Evolutionary conservation across 768 basidiomycete species (phyloP).

Genomic region (Hebeloma cylindrosporum): DNA sequence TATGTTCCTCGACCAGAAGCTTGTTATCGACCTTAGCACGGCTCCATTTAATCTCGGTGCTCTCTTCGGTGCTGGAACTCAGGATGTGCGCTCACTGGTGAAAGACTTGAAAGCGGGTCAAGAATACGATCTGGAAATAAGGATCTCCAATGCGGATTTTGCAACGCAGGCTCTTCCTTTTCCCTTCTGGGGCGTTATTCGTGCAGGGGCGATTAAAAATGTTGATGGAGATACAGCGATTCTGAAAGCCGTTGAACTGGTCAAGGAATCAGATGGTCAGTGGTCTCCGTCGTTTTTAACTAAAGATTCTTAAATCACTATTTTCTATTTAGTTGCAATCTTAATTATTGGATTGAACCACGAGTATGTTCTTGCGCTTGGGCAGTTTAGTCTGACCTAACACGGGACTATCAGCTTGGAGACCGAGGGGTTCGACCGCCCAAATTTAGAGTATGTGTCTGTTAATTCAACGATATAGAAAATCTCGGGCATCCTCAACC

Average conservation of each 20-base stretch:
- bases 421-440: slow-evolving; percentile 60
- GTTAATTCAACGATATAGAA: neutral
- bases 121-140: slow-evolving; percentile 40
- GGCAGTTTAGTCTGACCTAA: neutral
- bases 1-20: slow-evolving; percentile 50
- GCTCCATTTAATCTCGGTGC: slow-evolving; percentile 35
- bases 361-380: slow-evolving; percentile 35
- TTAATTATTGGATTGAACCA: slow-evolving; percentile 56
- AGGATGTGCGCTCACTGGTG: slow-evolving; percentile 35
- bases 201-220: slow-evolving; percentile 34
- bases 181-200: slow-evolving; percentile 40
- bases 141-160: slow-evolving; percentile 36
- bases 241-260: slow-evolving; percentile 38
- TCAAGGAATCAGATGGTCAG: slow-evolving; percentile 41
- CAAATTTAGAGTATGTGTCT: slow-evolving; percentile 41
- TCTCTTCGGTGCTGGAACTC: slow-evolving; percentile 46
- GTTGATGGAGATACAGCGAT: slow-evolving; percentile 42
- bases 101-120: slow-evolving; percentile 42
- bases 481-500: neutral
- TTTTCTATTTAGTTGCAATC: slow-evolving; percentile 34
- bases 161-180: slow-evolving; percentile 34
- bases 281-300: neutral
- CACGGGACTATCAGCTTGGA: slow-evolving; percentile 44
- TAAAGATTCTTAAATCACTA: neutral
- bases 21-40: slow-evolving; percentile 46